A percentile compares a stretch with the other conserved stretches of the same genome.
These are phyloP conservation scores for Zygoascus meyerae DNA, from an alignment of 1,139 yeast species.

Conservation along the genomic window DNA sequence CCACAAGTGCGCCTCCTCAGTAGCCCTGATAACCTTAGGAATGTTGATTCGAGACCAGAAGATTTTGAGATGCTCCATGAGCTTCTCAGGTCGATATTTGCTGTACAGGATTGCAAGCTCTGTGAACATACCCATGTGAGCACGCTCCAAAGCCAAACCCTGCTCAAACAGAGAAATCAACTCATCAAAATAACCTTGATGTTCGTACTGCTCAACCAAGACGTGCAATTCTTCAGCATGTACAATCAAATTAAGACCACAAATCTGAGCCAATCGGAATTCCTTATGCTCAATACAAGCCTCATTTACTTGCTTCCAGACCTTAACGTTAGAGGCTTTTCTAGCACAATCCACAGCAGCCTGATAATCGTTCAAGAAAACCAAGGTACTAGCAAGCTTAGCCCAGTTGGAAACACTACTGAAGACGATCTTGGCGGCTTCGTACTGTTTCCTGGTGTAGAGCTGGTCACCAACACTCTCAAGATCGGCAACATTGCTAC, in stretches of 20 bases:
- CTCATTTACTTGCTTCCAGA: slow-evolving; percentile 96
- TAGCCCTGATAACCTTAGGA: slow-evolving; percentile 93
- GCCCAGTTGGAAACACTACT: slow-evolving; percentile 89
- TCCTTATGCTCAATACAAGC: slow-evolving; percentile 96
- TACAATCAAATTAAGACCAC: slow-evolving; percentile 94
- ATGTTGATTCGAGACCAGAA: slow-evolving; percentile 98
- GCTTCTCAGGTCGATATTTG: slow-evolving; percentile 83
- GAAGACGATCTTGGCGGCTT: slow-evolving; percentile 87
- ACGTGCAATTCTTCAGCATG: slow-evolving; percentile 97
- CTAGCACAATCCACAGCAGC: slow-evolving; percentile 98
- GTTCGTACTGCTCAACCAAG: slow-evolving; percentile 79
- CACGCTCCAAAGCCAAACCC: slow-evolving; percentile 94
- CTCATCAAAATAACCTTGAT: slow-evolving; percentile 87
- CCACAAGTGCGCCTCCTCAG: slow-evolving; percentile 92
- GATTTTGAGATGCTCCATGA: slow-evolving; percentile 93
- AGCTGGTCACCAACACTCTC: slow-evolving; percentile 90
- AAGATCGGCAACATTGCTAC: slow-evolving; percentile 88
- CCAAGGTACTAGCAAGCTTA: slow-evolving; percentile 91
- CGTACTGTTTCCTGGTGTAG: slow-evolving; percentile 74
- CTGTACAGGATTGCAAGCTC: slow-evolving; percentile 88
- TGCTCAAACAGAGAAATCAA: slow-evolving; percentile 88
- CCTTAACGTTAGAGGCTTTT: slow-evolving; percentile 89
- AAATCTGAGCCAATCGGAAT: slow-evolving; percentile 94
- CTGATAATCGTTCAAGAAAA: slow-evolving; percentile 85
- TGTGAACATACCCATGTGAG: slow-evolving; percentile 99